phyloP scores from a whole-genome alignment of 345 rosid species.

The Citrus unshiu region DNA sequence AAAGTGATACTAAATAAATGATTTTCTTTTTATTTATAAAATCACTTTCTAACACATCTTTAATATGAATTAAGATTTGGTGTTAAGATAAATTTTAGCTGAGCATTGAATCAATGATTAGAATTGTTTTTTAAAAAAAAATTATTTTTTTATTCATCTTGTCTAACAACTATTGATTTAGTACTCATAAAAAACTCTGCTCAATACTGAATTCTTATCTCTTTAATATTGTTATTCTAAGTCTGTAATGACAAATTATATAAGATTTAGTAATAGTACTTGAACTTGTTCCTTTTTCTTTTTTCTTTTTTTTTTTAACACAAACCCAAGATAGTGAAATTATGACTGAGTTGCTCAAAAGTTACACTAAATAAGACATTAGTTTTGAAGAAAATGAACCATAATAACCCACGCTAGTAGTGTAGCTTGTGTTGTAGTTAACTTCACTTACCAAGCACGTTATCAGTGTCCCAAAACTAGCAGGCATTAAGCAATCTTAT shows the following conservation, averaged over 20 bases:
- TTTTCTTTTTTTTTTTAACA: not conserved
- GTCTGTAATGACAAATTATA: too few species aligned
- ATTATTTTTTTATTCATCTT: too few species aligned
- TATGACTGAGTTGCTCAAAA: not conserved
- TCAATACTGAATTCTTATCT: too few species aligned
- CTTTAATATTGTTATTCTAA: too few species aligned
- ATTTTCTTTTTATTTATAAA: too few species aligned
- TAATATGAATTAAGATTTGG: too few species aligned
- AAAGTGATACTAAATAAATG: too few species aligned
- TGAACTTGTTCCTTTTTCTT: not conserved
- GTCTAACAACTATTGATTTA: fast-evolving
- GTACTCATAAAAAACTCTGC: fast-evolving
- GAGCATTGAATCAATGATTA: fast-evolving
- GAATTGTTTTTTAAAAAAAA: too few species aligned
- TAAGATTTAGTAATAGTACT: not conserved
- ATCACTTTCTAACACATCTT: too few species aligned
- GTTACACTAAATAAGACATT: not conserved
- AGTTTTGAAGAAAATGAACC: not conserved
- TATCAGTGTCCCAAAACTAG: slow-evolving; percentile 45
- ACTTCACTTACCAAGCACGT: slow-evolving; percentile 60
- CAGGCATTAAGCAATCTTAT: slow-evolving; percentile 50
- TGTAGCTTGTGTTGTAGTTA: slow-evolving; percentile 15
- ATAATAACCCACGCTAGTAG: not conserved
- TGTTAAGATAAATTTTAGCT: too few species aligned
- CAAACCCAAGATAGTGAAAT: not conserved